Base-by-base conservation (phyloP, 345 rosid genomes). In the Brassica juncea region DNA sequence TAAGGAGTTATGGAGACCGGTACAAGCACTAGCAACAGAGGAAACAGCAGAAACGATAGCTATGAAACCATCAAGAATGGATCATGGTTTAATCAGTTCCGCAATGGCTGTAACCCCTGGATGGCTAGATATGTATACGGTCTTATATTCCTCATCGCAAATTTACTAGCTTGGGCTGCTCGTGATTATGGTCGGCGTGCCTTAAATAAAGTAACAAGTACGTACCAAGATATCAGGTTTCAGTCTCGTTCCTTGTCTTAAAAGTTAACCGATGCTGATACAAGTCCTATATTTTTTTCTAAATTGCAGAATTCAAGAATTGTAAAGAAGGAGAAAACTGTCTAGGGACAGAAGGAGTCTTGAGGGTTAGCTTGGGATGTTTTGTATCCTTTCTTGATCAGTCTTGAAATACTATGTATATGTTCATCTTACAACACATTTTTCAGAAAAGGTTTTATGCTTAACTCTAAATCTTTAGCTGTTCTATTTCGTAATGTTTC, bases 341-440 rank as follows among this genome's bases (percentile, higher is more conserved):
- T 84, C 86, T 88, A 32, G 99, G 99, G 4, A 88, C 97, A 0
- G 95, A 91, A 83, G 97, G 97, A 63, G 99, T 94, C 78, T 87
- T 91, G 69, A 91, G 99, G 1, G 95, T 94, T 70, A 94, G 99
- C 94, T 84, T 94, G 83, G 97, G 99, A 81, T 94, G 99, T 80
- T 92, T 90, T 83, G 94, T 92, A 91, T 94, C 98, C 98, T 92
- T 87, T 59, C 73, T 74, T 80, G 74, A 62, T 47, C 63, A 69
- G 6, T 44, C 37, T 3, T 76, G 34, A 10, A 12, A 59, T 19
- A 62, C 39, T 62, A 66, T 66, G 39, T 42, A 9, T n/a, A 52
- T 37, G 32, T 55, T 63, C 31, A 34, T 65, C 27, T 64, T 65
- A 34, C 52, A 66, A 66, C 32, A 64, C 60, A 16, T 54, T 52